These are phyloP conservation scores for Russula vinacea DNA, from an alignment of 768 basidiomycete genomes.

Conservation along the genomic window DNA sequence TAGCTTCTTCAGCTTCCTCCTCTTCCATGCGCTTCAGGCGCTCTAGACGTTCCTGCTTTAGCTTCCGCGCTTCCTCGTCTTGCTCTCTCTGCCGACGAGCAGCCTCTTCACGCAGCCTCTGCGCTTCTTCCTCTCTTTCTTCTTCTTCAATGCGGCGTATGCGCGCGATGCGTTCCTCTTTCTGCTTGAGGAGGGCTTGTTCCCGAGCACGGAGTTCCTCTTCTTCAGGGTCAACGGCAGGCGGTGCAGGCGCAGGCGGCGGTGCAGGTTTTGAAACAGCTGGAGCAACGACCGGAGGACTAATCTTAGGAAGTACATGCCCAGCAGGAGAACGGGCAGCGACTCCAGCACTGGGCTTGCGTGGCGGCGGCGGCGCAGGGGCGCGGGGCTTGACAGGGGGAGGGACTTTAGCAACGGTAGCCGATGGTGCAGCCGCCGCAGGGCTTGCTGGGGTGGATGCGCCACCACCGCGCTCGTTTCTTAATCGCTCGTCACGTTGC, in stretches of 20 bases:
- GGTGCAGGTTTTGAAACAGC: conserved; percentile 41
- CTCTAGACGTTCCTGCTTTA: conserved; percentile 24
- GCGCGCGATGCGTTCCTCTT: conserved; percentile 66
- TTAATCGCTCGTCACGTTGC: conserved; percentile 66
- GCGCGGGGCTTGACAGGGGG: conserved; percentile 35
- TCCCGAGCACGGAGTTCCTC: conserved; percentile 64
- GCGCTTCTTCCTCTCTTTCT: conserved; percentile 57
- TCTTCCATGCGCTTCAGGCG: conserved; percentile 24
- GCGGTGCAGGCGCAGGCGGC: conserved; percentile 38
- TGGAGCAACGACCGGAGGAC: conserved; percentile 30
- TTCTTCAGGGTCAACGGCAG: conserved; percentile 75
- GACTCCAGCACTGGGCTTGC: conserved; percentile 34
- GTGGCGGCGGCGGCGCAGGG: conserved; percentile 42
- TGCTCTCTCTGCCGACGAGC: conserved; percentile 36
- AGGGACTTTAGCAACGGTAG: conserved; percentile 37
- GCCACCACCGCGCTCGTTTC: conserved; percentile 65
- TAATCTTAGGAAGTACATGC: conserved; percentile 39
- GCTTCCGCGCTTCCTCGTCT: conserved; percentile 29
- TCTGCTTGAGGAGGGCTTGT: conserved; percentile 65
- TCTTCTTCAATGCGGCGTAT: conserved; percentile 64
- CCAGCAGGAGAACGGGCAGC: conserved; percentile 33
- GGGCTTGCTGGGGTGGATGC: conserved; percentile 39
- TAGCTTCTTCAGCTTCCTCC: conserved; percentile 26
- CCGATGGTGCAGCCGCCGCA: conserved; percentile 34
- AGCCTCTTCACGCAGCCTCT: conserved; percentile 40